Conservation (phyloP, 108 stramenopile genomes). For the Heterococcus sp. region DNA sequence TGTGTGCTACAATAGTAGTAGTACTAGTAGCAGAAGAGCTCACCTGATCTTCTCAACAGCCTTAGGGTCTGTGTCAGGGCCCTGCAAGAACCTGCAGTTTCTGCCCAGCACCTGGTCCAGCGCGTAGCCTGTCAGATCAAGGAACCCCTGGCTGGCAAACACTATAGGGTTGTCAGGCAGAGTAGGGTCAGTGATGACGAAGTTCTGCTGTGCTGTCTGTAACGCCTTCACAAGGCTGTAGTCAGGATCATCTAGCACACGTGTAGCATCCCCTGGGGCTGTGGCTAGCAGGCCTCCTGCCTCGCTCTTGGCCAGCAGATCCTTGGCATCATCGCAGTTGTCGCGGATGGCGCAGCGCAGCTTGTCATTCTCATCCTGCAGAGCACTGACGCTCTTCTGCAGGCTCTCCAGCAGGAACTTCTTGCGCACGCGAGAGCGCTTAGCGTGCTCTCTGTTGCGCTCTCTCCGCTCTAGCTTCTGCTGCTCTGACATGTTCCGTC, state of each 20-base stretch:
- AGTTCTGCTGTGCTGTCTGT: slow-evolving; percentile 39
- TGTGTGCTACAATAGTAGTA: too few relatives aligned
- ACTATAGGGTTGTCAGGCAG: slow-evolving; percentile 86
- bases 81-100: slow-evolving; percentile 44
- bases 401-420: slow-evolving; percentile 90
- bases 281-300: slow-evolving; percentile 18
- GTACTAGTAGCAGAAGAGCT: too few relatives aligned
- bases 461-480: slow-evolving; percentile 58
- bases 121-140: slow-evolving; percentile 56
- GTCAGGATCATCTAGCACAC: slow-evolving; percentile 46
- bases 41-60: slow-evolving; percentile 71
- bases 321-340: slow-evolving; percentile 21
- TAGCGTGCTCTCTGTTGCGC: slow-evolving; percentile 94
- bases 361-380: slow-evolving; percentile 80
- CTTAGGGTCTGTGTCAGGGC: slow-evolving; percentile 25
- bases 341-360: slow-evolving; percentile 47
- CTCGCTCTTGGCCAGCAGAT: slow-evolving; percentile 29
- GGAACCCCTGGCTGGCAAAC: slow-evolving; percentile 54
- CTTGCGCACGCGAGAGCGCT: slow-evolving; percentile 87
- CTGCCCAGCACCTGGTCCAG: slow-evolving; percentile 65
- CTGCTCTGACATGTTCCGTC: slow-evolving; percentile 8
- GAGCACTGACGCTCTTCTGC: slow-evolving; percentile 77
- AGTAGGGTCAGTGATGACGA: slow-evolving; percentile 79
- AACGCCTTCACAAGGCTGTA: slow-evolving; percentile 35
- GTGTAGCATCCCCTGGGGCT: slow-evolving; percentile 26